These are phyloP conservation scores for Chrysophaeum taylorii DNA, from an alignment of 352 stramenopile genomes.

Conservation along the genomic window DNA sequence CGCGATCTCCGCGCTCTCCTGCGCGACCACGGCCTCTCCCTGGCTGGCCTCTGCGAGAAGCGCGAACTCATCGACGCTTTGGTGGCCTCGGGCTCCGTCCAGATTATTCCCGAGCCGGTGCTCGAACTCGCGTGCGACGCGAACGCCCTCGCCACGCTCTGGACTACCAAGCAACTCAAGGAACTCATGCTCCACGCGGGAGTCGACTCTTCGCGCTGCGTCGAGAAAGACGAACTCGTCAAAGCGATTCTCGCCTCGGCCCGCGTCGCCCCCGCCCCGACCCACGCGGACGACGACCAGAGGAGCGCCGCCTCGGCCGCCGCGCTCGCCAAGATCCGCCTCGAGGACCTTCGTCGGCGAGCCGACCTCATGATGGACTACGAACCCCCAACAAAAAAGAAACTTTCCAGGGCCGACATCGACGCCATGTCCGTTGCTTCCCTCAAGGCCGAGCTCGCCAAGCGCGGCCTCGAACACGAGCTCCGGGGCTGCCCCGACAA, in stretches of 20 bases:
- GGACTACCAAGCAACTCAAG: background rate
- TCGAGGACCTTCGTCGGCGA: no score
- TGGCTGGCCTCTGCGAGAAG: conserved; percentile 1
- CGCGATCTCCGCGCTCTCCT: conserved; percentile 27
- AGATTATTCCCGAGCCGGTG: background rate
- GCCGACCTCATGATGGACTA: no score
- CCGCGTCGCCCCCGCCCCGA: no score
- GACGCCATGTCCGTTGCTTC: no score
- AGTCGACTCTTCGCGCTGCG: background rate
- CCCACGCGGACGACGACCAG: no score
- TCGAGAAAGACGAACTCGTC: conserved; percentile 40
- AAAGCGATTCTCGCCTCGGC: conserved; percentile 28
- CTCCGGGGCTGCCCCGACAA: no score
- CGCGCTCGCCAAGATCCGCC: no score
- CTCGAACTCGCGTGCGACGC: background rate
- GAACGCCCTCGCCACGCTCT: background rate
- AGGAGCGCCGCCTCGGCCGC: no score
- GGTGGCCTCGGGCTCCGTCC: background rate
- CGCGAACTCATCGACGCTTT: background rate
- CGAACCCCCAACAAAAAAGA: no score
- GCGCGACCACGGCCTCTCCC: background rate
- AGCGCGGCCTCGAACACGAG: no score
- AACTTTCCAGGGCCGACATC: no score
- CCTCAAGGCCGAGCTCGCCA: no score
- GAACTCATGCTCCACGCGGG: conserved; percentile 11